Percentiles rank a stretch among this genome's conserved stretches.
Evolutionary conservation across 768 basidiomycete genomes (phyloP).

Genomic region (Pleurotus tuber-regium): DNA sequence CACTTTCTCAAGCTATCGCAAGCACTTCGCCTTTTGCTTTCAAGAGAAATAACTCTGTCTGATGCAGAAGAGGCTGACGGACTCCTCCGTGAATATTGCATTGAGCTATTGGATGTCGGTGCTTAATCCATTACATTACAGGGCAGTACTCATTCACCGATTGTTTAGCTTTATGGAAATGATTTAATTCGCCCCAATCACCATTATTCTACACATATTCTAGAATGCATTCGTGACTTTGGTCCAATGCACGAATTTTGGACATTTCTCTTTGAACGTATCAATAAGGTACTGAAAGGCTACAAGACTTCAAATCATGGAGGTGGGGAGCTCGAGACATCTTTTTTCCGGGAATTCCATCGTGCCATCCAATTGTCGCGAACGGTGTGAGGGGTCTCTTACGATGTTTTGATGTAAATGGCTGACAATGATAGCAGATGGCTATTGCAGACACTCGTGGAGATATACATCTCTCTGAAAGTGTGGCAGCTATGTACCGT

Average conservation of each 20-base stretch:
- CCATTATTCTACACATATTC: constrained; percentile 32
- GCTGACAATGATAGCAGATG: no score
- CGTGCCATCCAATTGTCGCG: neutral
- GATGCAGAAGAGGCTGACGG: no score
- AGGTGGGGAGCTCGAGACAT: constrained; percentile 1
- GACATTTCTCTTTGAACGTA: constrained; percentile 32
- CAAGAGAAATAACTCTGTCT: no score
- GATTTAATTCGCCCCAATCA: constrained; percentile 31
- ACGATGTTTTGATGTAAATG: no score
- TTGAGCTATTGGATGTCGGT: no score
- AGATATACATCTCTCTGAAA: neutral
- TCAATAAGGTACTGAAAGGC: constrained; percentile 34
- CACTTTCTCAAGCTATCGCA: no score
- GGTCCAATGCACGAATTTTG: constrained; percentile 36
- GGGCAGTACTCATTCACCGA: no score
- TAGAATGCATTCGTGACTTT: constrained; percentile 23
- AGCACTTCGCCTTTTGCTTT: no score
- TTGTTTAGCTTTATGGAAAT: neutral
- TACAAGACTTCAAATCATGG: constrained; percentile 31
- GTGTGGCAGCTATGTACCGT: neutral
- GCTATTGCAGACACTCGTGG: neutral
- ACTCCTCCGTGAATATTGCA: no score
- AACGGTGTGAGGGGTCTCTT: no score
- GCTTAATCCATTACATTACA: no score
- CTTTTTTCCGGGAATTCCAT: constrained; percentile 6